These are phyloP conservation scores for Daldinia concentrica DNA, from an alignment of 495 filamentous ascomycete species.

Conservation along the genomic window DNA sequence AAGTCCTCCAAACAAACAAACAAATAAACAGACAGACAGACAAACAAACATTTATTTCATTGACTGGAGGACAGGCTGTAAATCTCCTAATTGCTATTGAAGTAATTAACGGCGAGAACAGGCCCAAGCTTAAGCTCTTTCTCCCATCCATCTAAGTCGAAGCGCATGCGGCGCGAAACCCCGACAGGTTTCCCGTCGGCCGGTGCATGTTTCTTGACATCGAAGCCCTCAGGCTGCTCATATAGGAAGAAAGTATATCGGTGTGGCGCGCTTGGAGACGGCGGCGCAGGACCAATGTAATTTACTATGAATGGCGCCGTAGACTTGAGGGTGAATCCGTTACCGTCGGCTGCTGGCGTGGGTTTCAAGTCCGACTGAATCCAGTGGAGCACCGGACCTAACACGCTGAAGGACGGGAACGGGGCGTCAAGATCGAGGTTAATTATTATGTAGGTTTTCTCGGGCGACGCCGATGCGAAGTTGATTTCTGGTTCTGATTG, in stretches of 20 bases:
- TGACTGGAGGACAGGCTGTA: not conserved
- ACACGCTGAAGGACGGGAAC: constrained; percentile 59
- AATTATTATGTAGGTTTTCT: constrained; percentile 56
- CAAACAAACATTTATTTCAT: not conserved
- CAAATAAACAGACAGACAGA: not conserved
- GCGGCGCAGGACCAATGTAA: constrained; percentile 63
- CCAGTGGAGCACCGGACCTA: constrained; percentile 62
- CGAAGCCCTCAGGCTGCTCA: constrained; percentile 63
- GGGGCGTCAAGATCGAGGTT: constrained; percentile 64
- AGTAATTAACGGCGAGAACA: constrained; percentile 65
- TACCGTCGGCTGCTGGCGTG: constrained; percentile 18
- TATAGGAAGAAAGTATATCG: constrained; percentile 67
- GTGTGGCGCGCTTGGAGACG: constrained; percentile 60
- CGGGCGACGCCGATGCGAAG: constrained; percentile 28
- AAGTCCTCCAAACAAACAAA: not conserved
- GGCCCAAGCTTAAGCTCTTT: constrained; percentile 57
- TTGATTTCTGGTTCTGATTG: constrained; percentile 20
- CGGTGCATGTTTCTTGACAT: constrained; percentile 56
- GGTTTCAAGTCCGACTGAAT: constrained; percentile 58
- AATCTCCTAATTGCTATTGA: constrained; percentile 42
- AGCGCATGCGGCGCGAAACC: constrained; percentile 57
- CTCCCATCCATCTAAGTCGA: constrained; percentile 60
- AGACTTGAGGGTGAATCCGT: constrained; percentile 16
- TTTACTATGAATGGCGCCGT: constrained; percentile 48
- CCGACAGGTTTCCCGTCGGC: constrained; percentile 48